A percentile compares a stretch with the other conserved stretches of the same genome.
phyloP scores from a whole-genome alignment of 2,329 filamentous ascomycete genomes.

The Aspergillus aculeatinus region DNA sequence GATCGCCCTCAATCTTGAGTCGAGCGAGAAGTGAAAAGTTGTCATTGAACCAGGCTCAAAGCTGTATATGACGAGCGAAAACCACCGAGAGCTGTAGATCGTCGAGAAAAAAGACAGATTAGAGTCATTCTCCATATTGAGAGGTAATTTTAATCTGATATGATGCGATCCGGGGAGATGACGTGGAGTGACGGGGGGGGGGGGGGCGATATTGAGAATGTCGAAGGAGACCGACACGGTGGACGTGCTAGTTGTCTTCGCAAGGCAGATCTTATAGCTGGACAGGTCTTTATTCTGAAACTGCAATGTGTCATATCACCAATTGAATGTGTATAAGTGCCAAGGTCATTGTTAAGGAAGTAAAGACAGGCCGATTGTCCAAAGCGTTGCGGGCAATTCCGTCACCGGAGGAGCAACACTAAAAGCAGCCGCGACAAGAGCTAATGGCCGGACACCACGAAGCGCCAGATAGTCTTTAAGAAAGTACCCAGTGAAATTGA shows the following conservation, averaged over 20 bases:
- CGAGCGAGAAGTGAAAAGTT: not conserved
- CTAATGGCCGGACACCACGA: not conserved
- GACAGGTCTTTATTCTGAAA: no score
- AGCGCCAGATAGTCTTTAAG: slow-evolving; percentile 16
- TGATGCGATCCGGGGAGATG: not conserved
- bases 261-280: not conserved
- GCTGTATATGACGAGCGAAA: not conserved
- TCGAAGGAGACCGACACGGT: not conserved
- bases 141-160: not conserved
- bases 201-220: not conserved
- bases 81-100: not conserved
- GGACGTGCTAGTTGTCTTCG: not conserved
- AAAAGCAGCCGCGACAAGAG: slow-evolving; percentile 10
- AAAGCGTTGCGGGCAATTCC: not conserved
- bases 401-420: slow-evolving; percentile 13
- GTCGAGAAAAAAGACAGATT: not conserved
- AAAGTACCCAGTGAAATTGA: no score
- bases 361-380: not conserved
- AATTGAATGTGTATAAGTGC: no score
- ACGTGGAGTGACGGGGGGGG: not conserved
- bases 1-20: not conserved
- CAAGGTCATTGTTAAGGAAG: not conserved
- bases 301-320: no score
- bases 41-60: not conserved
- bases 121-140: not conserved